Conservation (phyloP, 2,329 filamentous ascomycete species). For the Boeremia exigua region DNA sequence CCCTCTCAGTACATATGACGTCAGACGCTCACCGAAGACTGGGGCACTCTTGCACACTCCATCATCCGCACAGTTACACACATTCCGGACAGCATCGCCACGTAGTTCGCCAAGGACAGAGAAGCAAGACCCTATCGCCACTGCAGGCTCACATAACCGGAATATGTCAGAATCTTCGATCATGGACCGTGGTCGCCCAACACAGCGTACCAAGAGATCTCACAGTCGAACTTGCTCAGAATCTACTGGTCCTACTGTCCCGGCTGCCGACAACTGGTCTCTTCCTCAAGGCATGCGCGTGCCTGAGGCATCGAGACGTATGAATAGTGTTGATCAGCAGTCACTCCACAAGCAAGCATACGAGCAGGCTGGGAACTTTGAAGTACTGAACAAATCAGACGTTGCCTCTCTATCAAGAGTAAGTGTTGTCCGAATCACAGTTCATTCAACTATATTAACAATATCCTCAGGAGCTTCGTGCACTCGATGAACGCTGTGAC, state of each 20-base stretch:
- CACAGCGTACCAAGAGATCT: conserved; percentile 40
- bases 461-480: conserved; percentile 69
- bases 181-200: conserved; percentile 48
- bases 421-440: conserved; percentile 28
- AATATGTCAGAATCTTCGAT: conserved; percentile 48
- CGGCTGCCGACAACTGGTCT: conserved; percentile 42
- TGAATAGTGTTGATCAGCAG: conserved; percentile 46
- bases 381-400: conserved; percentile 49
- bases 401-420: conserved; percentile 65
- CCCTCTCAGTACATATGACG: conserved; percentile 37
- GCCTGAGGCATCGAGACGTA: conserved; percentile 40
- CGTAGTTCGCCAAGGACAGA: conserved; percentile 42
- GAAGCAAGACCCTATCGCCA: conserved; percentile 34
- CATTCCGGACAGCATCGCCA: conserved; percentile 41
- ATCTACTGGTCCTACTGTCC: conserved; percentile 30
- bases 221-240: conserved; percentile 45
- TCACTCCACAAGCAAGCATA: conserved; percentile 47
- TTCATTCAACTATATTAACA: conserved; percentile 23
- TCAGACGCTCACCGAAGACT: conserved; percentile 42
- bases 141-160: conserved; percentile 33
- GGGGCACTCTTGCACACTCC: conserved; percentile 36
- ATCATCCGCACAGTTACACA: conserved; percentile 40
- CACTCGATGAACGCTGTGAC: conserved; percentile 77
- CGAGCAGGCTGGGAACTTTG: conserved; percentile 49
- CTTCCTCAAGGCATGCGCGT: conserved; percentile 47